Evolutionary conservation across 108 stramenopile species (phyloP), one percentile per base, ranked within the genome.

Genomic region (Craspedostauros australis): DNA sequence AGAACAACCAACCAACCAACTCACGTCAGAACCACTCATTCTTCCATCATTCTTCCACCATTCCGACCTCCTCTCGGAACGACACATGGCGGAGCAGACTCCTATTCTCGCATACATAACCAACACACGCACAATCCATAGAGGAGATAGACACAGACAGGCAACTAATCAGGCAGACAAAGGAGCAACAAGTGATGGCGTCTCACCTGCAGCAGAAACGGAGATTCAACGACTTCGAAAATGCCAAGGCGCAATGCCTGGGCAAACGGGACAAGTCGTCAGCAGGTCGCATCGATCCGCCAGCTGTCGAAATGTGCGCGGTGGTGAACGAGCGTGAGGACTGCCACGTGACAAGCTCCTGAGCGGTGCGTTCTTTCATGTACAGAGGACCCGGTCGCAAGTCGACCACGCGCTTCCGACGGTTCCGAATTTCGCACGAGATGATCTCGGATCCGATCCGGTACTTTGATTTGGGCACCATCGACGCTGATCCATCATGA

Each of bases 321-420:
- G 65, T 78, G 31, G 73, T 90, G 54, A 94, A 94, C 66, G 64
- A 60, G 25, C 70, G 73, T 2, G 54, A 66, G 5, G 82, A 80
- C 11, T 84, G 54, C 51, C 84, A 79, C 48, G 87, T 85, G 2
- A 82, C 82, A 2, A 75, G 73, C 22, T 77, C 75, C 16, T 94
- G 92, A 61, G 32, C 79, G 7, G 92, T 88, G 25, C 64, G 92
- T 24, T 86, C 75, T 48, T 88, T 82, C 64, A 59, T 94, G 60
- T 94, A 90, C 40, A 46, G 71, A 22, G 92, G 92, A 8, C 68
- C 68, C 41, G 92, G 92, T 41, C 79, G 79, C 58, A 94, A 94
- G 58, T 64, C 82, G 9, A 52, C 66, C 2, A 34, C 41, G 12
- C 33, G 53, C 20, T 94, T 94, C 46, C 41, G 55, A 36, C 54